Base-by-base conservation (phyloP, 164 flowering plant species). In the Saururus chinensis region DNA sequence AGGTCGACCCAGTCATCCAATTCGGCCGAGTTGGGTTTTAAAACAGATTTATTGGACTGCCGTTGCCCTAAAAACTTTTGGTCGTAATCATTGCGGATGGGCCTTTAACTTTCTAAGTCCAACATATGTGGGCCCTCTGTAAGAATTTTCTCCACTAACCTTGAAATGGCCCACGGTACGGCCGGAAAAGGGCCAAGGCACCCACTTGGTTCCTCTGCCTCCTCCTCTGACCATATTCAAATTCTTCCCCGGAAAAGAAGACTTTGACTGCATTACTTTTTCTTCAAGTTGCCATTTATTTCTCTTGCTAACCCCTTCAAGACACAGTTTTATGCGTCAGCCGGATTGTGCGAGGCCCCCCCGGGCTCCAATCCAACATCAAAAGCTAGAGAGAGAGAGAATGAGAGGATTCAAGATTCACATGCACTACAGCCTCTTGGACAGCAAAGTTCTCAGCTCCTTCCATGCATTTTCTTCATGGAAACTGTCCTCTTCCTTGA, bases 401-500 rank as follows among this genome's bases (percentile, higher is more conserved):
- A 13, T 7, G 17, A 45, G 11, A 12, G 4, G 49, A 8, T 12
- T 0, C 49, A 45, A 12, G 11, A 12, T 45, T 45, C 49, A 7
- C 49, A 45, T 45, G 49, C 49, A 45, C 4, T 45, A 45, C 17
- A 4, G 17, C 49, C 49, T 45, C 17, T 17, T 41, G 2, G 49
- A 12, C 49, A 8, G 4, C 17, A 12, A 45, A 45, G 49, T 30
- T 53, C 56, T 35, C 23, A 20, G 9, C 24, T 51, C 55, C 53
- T 63, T 53, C 23, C 17, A 12, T n/a, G 19, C 19, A 53, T 30
- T 30, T 30, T 53, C 35, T 22, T 60, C 48, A 84, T 86, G 92
- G 89, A 84, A 70, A 30, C 68, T 19, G 64, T 70, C 41, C 82
- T 84, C 72, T 56, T 51, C 19, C 77, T 74, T n/a, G 68, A 67